Percentiles rank a stretch among this genome's conserved stretches.
phyloP scores from a whole-genome alignment of 2,329 filamentous ascomycete genomes.

The Chaetoscypha palmicola region DNA sequence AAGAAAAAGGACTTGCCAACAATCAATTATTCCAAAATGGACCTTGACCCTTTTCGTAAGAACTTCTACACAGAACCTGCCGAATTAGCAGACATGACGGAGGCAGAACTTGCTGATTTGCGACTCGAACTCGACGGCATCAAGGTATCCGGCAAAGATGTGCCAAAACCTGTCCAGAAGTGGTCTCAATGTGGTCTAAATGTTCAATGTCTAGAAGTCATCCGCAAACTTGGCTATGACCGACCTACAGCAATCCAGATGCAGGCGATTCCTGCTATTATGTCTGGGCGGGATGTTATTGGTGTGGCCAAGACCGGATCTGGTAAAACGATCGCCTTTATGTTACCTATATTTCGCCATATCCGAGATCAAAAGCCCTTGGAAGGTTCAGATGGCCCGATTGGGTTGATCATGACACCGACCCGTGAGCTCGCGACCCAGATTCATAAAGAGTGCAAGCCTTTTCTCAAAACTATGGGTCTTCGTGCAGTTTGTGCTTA shows the following conservation, averaged over 20 bases:
- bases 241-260: conserved; percentile 90
- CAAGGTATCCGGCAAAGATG: conserved; percentile 80
- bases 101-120: conserved; percentile 74
- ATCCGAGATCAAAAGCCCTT: conserved; percentile 88
- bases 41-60: conserved; percentile 81
- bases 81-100: conserved; percentile 74
- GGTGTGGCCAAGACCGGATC: conserved; percentile 97
- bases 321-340: conserved; percentile 92
- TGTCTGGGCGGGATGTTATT: conserved; percentile 93
- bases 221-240: conserved; percentile 74
- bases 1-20: conserved; percentile 96
- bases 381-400: conserved; percentile 77
- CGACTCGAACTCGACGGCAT: conserved; percentile 89
- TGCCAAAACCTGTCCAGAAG: conserved; percentile 89
- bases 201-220: conserved; percentile 77
- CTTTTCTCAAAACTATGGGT: conserved; percentile 80
- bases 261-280: conserved; percentile 88
- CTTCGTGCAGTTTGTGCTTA: conserved; percentile 88
- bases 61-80: conserved; percentile 90
- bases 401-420: conserved; percentile 85
- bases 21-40: conserved; percentile 79
- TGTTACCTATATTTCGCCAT: conserved; percentile 95
- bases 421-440: conserved; percentile 91
- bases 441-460: conserved; percentile 90
- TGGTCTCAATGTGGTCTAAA: conserved; percentile 95